These are phyloP conservation scores for Rhododendron williamsianum DNA, from an alignment of 148 eudicot genomes.

Conservation along the genomic window DNA sequence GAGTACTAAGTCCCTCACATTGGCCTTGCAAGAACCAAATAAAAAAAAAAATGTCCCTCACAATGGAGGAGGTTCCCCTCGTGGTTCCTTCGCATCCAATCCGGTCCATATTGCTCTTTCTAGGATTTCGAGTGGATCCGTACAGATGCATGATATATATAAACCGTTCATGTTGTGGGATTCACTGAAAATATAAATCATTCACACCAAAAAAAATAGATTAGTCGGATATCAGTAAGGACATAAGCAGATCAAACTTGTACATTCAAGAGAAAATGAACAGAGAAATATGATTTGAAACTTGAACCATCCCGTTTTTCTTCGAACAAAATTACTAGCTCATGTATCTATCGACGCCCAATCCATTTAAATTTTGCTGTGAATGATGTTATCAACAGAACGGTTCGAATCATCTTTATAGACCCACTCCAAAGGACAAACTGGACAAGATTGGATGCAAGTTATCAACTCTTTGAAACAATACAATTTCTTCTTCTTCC, in stretches of 20 bases:
- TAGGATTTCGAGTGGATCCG: no score
- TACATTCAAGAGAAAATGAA: neutral
- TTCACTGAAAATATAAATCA: no score
- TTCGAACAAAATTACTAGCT: neutral
- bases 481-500: neutral
- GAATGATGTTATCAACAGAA: neutral
- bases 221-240: neutral
- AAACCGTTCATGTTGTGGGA: no score
- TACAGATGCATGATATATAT: no score
- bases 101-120: neutral
- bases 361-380: neutral
- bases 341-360: neutral
- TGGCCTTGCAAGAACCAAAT: neutral
- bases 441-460: neutral
- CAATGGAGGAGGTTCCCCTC: neutral
- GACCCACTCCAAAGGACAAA: neutral
- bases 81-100: neutral
- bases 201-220: neutral
- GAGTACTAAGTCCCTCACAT: neutral
- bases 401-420: neutral
- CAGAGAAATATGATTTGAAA: neutral
- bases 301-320: neutral
- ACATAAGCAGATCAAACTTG: neutral
- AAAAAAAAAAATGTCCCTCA: no score
- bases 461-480: neutral